A percentile compares a stretch with the other conserved stretches of the same genome.
Conservation (phyloP, 257 asterid genomes). For the Plectranthus barbatus region DNA sequence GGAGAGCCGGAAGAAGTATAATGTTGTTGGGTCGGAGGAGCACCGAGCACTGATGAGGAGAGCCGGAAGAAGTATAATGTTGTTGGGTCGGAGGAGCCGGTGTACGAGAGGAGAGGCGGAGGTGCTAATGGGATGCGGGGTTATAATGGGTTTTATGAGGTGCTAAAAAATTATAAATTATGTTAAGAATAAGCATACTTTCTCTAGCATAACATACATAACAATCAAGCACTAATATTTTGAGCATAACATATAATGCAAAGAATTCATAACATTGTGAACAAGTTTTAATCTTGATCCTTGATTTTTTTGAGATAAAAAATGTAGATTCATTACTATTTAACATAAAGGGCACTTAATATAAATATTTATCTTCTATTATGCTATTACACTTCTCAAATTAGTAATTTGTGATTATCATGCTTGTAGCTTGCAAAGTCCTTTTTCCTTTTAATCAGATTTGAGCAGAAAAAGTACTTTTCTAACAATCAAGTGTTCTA, state of each 20-base stretch:
- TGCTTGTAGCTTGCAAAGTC: not conserved
- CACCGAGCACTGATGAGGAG: conserved; percentile 51
- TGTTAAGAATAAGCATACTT: too few species aligned
- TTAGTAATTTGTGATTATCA: not conserved
- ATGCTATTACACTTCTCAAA: not conserved
- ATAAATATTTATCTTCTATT: not conserved
- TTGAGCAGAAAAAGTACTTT: not conserved
- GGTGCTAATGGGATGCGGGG: conserved; percentile 61
- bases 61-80: conserved; percentile 50
- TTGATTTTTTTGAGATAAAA: too few species aligned
- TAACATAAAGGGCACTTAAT: too few species aligned
- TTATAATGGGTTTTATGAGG: conserved; percentile 61
- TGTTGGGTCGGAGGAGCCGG: conserved; percentile 66
- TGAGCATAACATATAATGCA: too few species aligned
- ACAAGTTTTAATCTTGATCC: too few species aligned
- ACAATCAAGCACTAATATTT: too few species aligned
- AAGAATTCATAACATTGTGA: too few species aligned
- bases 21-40: conserved; percentile 68
- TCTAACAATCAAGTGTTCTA: not conserved
- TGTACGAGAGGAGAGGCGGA: conserved; percentile 44
- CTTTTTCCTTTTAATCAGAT: not conserved
- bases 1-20: conserved; percentile 64
- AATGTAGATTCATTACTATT: too few species aligned
- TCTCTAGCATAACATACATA: too few species aligned
- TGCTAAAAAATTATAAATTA: too few species aligned